phyloP scores from a whole-genome alignment of 345 rosid genomes.

The Hevea brasiliensis region DNA sequence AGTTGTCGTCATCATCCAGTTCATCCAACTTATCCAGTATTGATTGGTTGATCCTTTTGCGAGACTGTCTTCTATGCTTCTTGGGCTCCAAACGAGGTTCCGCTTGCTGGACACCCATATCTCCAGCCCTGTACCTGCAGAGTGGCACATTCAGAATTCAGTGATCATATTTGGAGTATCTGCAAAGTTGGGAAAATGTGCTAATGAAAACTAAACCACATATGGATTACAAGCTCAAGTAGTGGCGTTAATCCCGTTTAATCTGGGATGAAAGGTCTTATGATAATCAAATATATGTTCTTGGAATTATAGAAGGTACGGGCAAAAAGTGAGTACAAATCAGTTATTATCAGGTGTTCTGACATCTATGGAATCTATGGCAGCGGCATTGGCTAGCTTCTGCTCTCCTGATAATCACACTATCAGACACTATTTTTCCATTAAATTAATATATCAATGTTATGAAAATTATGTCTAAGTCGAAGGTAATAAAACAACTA shows the following conservation, averaged over 20 bases:
- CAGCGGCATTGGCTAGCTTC: neutral
- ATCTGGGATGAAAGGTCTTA: too few relatives aligned
- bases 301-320: neutral
- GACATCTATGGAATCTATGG: neutral
- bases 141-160: neutral
- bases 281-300: neutral
- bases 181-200: neutral
- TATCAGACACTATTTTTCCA: neutral
- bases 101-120: constrained; percentile 74
- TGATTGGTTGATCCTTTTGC: constrained; percentile 74
- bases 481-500: neutral
- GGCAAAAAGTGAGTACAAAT: neutral
- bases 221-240: too few relatives aligned
- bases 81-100: constrained; percentile 79
- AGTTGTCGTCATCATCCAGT: constrained; percentile 49
- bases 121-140: constrained; percentile 73
- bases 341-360: neutral
- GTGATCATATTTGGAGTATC: too few relatives aligned
- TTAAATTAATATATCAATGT: neutral
- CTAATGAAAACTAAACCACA: neutral
- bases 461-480: too few relatives aligned
- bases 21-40: constrained; percentile 54
- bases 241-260: too few relatives aligned
- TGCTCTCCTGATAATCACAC: neutral
- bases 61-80: constrained; percentile 80